Evolutionary conservation across 2,329 filamentous ascomycete species (phyloP).

Genomic region (Xylaria sp.): DNA sequence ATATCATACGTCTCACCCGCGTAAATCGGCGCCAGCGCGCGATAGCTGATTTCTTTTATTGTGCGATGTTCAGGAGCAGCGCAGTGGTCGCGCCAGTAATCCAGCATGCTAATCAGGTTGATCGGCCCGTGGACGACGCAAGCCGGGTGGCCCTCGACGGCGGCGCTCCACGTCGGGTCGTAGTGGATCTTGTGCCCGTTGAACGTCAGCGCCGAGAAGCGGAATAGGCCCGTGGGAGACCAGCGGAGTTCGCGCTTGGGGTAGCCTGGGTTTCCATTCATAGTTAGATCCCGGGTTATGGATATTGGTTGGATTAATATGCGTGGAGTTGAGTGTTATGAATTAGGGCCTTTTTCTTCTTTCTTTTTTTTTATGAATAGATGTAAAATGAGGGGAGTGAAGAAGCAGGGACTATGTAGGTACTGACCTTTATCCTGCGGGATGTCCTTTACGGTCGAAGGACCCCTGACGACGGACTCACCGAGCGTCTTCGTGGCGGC

Average conservation of each 20-base stretch:
- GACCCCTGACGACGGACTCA: slow-evolving; percentile 28
- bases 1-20: slow-evolving; percentile 68
- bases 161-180: slow-evolving; percentile 67
- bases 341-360: too few relatives aligned
- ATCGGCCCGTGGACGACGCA: slow-evolving; percentile 82
- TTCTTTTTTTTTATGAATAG: background rate
- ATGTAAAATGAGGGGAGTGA: background rate
- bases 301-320: too few relatives aligned
- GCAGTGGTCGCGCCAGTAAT: slow-evolving; percentile 65
- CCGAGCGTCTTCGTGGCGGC: slow-evolving; percentile 26
- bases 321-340: too few relatives aligned
- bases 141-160: slow-evolving; percentile 71
- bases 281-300: too few relatives aligned
- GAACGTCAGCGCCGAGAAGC: slow-evolving; percentile 84
- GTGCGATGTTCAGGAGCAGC: slow-evolving; percentile 35
- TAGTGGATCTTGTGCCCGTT: slow-evolving; percentile 89
- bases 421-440: slow-evolving; percentile 9
- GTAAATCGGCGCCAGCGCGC: slow-evolving; percentile 73
- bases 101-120: slow-evolving; percentile 73
- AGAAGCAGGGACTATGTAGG: background rate
- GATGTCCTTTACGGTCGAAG: slow-evolving; percentile 39
- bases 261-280: too few relatives aligned
- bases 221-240: slow-evolving; percentile 67
- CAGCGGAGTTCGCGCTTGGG: slow-evolving; percentile 45
- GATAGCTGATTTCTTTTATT: slow-evolving; percentile 60